Base-by-base conservation (phyloP, 345 rosid genomes). In the Dovyalis caffra region DNA sequence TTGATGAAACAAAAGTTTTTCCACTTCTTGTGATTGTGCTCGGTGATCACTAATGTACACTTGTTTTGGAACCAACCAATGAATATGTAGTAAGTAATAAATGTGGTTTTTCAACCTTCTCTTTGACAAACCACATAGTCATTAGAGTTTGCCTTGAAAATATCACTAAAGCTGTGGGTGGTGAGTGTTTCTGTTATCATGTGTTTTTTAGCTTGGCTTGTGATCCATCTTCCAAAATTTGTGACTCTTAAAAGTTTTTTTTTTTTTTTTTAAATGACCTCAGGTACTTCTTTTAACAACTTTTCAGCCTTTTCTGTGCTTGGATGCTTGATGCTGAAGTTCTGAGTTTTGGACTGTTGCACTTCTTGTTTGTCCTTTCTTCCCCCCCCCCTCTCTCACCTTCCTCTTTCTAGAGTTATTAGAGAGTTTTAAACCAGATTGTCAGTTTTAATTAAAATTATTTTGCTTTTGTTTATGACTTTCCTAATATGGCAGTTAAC, bases 281-380 rank as follows among this genome's bases (percentile, higher is more conserved):
- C 60, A 63, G 81, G 74, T 75, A 67, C 84, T 80, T 71, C 76
- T 78, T 77, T 81, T 82, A 8, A 28, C 75, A 66, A 71, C 43
- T 83, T 85, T 83, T 74, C 89, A 81, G 90, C 78, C 82, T 80
- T 72, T 83, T 73, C 84, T 67, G 80, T 76, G 72, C 78, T 78
- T 77, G 64, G 83, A 77, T 81, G 83, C 81, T 75, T 83, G 84
- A 83, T 87, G 88, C 81, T 88, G 82, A 85, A 83, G 83, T 84
- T 82, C 77, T 69, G 69, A 68, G 76, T 82, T 83, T 56, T 86
- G 90, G 93, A 85, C 86, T 64, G 57, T 84, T 84, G 78, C 76
- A 23, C 73, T 73, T 81, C 77, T 83, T 66, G 67, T 67, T 72
- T 63, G 60, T 63, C 47, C 35, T 38, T 31, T 43, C 69, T 23